phyloP scores from a whole-genome alignment of 768 basidiomycete genomes.

The Pleurotus citrinopileatus region DNA sequence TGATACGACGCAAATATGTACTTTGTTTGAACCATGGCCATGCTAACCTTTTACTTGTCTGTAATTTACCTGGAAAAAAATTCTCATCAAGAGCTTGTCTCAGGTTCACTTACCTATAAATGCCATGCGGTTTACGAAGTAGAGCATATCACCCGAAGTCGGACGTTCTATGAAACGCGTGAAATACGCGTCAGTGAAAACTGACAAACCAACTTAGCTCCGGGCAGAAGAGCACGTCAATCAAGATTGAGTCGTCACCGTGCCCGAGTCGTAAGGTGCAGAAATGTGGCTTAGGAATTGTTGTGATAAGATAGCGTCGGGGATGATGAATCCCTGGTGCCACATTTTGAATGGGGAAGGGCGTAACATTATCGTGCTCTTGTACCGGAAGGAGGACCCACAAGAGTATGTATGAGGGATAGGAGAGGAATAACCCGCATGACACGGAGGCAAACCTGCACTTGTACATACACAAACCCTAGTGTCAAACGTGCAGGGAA shows the following conservation, averaged over 20 bases:
- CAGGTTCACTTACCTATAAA: background rate
- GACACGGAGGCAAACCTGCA: constrained; percentile 4
- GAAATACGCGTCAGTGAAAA: too few relatives aligned
- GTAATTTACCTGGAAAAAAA: background rate
- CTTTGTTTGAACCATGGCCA: too few relatives aligned
- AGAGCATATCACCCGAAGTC: too few relatives aligned
- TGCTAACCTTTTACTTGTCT: background rate
- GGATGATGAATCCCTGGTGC: background rate
- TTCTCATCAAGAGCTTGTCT: background rate
- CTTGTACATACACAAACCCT: constrained; percentile 6
- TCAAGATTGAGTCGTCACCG: too few relatives aligned
- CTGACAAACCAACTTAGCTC: background rate
- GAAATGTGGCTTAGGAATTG: too few relatives aligned
- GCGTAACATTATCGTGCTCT: background rate
- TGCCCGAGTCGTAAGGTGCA: too few relatives aligned
- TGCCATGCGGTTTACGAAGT: background rate
- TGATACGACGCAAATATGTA: too few relatives aligned
- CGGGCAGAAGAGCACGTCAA: background rate
- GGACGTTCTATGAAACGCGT: background rate
- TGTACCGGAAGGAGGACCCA: background rate
- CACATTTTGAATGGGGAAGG: background rate
- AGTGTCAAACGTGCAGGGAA: background rate
- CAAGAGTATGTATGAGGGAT: constrained; percentile 4
- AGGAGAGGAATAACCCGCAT: background rate
- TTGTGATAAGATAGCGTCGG: too few relatives aligned